A percentile compares a stretch with the other conserved stretches of the same genome.
phyloP scores from a whole-genome alignment of 495 filamentous ascomycete genomes.

The Immersiella caudata region DNA sequence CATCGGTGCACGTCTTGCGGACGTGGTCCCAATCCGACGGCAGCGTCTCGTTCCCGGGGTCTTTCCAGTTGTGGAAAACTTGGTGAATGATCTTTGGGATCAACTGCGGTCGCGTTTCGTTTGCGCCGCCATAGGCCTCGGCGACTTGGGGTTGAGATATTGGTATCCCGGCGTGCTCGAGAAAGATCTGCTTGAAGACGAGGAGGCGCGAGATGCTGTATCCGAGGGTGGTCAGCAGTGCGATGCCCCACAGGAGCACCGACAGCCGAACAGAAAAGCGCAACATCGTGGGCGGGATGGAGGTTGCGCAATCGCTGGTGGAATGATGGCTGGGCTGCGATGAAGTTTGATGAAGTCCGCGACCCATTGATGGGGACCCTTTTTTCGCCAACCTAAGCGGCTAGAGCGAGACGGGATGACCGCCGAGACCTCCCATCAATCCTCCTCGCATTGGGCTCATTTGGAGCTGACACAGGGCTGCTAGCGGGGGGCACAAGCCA shows the following conservation, averaged over 20 bases:
- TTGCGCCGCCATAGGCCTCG: slow-evolving; percentile 15
- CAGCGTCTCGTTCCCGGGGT: slow-evolving; percentile 56
- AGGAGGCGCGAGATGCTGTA: slow-evolving; percentile 29
- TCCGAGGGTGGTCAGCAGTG: slow-evolving; percentile 8
- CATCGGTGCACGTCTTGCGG: slow-evolving; percentile 72
- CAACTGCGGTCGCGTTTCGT: slow-evolving; percentile 15
- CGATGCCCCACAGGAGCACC: slow-evolving; percentile 4
- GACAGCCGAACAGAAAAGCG: not conserved
- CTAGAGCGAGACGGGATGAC: not conserved
- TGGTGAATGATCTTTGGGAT: slow-evolving; percentile 87
- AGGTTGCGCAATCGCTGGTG: not conserved
- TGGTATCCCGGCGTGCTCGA: slow-evolving; percentile 32
- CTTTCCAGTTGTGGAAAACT: slow-evolving; percentile 69
- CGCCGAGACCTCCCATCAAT: not conserved
- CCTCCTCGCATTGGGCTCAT: slow-evolving; percentile 18
- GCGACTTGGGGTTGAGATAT: slow-evolving; percentile 30
- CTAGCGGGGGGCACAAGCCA: slow-evolving; percentile 26
- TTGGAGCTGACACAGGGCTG: slow-evolving; percentile 33
- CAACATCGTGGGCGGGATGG: not conserved
- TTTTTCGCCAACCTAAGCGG: not conserved
- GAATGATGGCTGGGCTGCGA: not conserved
- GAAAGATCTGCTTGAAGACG: slow-evolving; percentile 33
- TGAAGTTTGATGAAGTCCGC: not conserved
- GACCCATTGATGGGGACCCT: not conserved
- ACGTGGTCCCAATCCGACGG: slow-evolving; percentile 73